Conservation (phyloP, 1,284 basidiomycete species). For the Sparassis latifolia region DNA sequence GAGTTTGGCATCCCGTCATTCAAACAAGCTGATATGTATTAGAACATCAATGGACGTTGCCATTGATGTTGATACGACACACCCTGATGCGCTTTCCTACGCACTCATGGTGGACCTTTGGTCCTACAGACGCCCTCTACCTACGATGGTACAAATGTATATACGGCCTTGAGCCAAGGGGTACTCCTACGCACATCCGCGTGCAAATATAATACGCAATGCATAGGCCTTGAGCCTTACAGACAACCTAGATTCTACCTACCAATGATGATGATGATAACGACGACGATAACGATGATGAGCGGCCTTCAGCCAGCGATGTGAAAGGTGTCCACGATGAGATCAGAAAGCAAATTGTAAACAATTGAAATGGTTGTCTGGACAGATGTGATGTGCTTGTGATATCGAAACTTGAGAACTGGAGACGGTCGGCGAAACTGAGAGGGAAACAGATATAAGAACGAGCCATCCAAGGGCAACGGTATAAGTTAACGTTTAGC, state of each 20-base stretch:
- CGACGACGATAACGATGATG: constrained; percentile 5
- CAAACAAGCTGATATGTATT: not conserved
- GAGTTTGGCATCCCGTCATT: not conserved
- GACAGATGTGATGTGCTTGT: not conserved
- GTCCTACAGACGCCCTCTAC: no score
- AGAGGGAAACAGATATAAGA: constrained; percentile 1
- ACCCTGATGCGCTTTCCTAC: no score
- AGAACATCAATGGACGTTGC: no score
- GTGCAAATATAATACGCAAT: constrained; percentile 22
- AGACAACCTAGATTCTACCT: constrained; percentile 7
- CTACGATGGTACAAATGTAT: not conserved
- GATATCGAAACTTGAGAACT: not conserved
- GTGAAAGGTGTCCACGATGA: constrained; percentile 10
- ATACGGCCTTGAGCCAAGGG: not conserved
- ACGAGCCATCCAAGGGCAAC: not conserved
- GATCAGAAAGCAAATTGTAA: constrained; percentile 12
- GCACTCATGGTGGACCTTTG: no score
- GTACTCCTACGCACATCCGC: constrained; percentile 19
- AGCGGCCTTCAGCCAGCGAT: constrained; percentile 23
- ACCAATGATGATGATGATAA: constrained; percentile 12
- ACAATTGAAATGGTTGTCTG: constrained; percentile 5
- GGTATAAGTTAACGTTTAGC: constrained; percentile 17
- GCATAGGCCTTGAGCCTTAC: constrained; percentile 24
- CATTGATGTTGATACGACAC: no score
- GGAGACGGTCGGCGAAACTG: not conserved